phyloP scores from a whole-genome alignment of 805 yeast genomes.

The Saccharomycopsis olivae region DNA sequence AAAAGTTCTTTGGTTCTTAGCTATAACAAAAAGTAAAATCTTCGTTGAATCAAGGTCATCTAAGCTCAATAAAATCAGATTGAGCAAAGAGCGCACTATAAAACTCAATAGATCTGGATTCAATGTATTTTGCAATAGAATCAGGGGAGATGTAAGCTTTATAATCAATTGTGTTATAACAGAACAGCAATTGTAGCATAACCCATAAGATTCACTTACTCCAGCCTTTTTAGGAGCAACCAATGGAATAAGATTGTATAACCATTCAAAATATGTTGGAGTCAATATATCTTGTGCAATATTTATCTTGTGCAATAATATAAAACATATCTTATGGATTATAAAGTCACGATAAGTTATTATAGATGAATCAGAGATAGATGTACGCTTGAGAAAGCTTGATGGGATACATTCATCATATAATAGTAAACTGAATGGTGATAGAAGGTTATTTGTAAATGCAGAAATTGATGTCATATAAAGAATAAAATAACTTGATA shows the following conservation, averaged over 20 bases:
- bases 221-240: slow-evolving; percentile 4
- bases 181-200: slow-evolving; percentile 41
- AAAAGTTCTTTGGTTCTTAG: slow-evolving; percentile 31
- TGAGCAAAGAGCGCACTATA: slow-evolving; percentile 44
- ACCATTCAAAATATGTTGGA: slow-evolving; percentile 44
- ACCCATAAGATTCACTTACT: slow-evolving; percentile 25
- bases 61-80: slow-evolving; percentile 32
- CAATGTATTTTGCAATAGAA: slow-evolving; percentile 29
- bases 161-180: slow-evolving; percentile 24
- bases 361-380: slow-evolving; percentile 12
- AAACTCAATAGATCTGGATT: slow-evolving; percentile 51
- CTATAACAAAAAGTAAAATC: slow-evolving; percentile 40
- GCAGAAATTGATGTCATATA: slow-evolving; percentile 34
- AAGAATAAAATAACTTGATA: slow-evolving; percentile 35
- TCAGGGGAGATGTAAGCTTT: slow-evolving; percentile 32
- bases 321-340: slow-evolving; percentile 39
- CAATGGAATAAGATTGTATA: slow-evolving; percentile 51
- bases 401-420: slow-evolving; percentile 20
- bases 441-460: slow-evolving; percentile 31
- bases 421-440: slow-evolving; percentile 38
- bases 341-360: slow-evolving; percentile 55
- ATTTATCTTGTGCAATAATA: slow-evolving; percentile 26
- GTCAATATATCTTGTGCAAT: slow-evolving; percentile 27
- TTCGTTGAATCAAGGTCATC: slow-evolving; percentile 38
- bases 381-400: neutral